Conservation (phyloP, 495 filamentous ascomycete species). For the Articulospora tetracladia region DNA sequence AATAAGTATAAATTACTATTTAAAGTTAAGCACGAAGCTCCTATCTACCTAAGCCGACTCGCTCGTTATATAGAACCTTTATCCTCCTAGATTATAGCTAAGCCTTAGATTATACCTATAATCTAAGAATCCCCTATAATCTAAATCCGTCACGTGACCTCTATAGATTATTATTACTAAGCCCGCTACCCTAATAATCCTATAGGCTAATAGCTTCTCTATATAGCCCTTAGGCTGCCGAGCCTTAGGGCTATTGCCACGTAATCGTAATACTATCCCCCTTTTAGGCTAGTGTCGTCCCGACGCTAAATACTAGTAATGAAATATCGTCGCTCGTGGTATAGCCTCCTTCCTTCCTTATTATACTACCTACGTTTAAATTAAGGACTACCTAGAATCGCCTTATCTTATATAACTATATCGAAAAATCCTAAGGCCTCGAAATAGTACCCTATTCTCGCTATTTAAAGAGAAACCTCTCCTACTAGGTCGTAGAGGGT, state of each 20-base stretch:
- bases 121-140: not conserved
- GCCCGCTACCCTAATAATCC: no score
- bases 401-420: not conserved
- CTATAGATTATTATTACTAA: no score
- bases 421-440: not conserved
- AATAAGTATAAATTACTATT: no score
- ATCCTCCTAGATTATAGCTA: not conserved
- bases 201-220: no score
- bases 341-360: not conserved
- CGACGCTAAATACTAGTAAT: not conserved
- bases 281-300: not conserved
- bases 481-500: not conserved
- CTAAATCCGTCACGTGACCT: no score
- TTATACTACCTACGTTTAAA: not conserved
- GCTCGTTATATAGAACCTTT: no score
- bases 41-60: no score
- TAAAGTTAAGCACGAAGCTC: no score
- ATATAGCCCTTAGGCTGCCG: no score
- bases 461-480: not conserved
- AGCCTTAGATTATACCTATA: not conserved
- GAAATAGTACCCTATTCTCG: not conserved
- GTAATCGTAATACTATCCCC: slow-evolving; percentile 1
- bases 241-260: no score
- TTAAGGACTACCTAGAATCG: not conserved
- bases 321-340: not conserved